Percentiles rank a stretch among this genome's conserved stretches.
Evolutionary conservation across 768 basidiomycete species (phyloP).

Genomic region (Kwoniella sp.): DNA sequence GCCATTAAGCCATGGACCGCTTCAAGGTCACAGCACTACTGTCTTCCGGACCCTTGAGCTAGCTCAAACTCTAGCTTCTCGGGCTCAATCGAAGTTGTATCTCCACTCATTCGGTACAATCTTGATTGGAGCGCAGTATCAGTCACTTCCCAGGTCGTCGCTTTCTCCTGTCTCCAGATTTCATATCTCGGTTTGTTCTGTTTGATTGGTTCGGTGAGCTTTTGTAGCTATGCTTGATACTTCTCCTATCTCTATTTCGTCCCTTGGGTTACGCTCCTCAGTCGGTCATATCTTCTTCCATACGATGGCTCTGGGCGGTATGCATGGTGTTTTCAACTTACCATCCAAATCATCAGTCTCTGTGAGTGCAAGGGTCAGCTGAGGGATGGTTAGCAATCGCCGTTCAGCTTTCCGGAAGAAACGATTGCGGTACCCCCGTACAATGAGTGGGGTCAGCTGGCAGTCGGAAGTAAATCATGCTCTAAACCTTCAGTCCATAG

Average conservation of each 20-base stretch:
- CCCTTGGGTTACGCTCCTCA: slow-evolving; percentile 5
- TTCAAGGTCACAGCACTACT: too few relatives aligned
- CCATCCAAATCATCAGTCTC: background rate
- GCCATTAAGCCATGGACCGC: slow-evolving; percentile 7
- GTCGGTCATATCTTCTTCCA: slow-evolving; percentile 19
- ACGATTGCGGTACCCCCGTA: too few relatives aligned
- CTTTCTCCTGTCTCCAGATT: background rate
- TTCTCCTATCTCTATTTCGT: slow-evolving; percentile 6
- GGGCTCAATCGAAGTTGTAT: background rate
- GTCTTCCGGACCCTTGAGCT: too few relatives aligned
- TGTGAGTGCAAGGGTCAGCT: too few relatives aligned
- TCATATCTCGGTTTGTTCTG: background rate
- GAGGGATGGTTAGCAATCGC: too few relatives aligned
- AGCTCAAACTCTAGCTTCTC: too few relatives aligned
- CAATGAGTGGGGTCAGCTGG: too few relatives aligned
- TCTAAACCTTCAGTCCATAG: background rate
- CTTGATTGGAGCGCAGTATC: background rate
- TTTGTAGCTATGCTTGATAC: slow-evolving; percentile 1
- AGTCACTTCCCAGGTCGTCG: slow-evolving; percentile 1
- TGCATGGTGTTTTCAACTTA: slow-evolving; percentile 5
- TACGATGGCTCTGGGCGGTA: slow-evolving; percentile 5
- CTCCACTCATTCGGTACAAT: slow-evolving; percentile 15
- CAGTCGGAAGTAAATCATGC: too few relatives aligned
- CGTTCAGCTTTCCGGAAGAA: too few relatives aligned
- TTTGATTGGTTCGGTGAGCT: background rate